Base-by-base conservation (phyloP, 202 grass and related monocot genomes). In the Panicum hallii region DNA sequence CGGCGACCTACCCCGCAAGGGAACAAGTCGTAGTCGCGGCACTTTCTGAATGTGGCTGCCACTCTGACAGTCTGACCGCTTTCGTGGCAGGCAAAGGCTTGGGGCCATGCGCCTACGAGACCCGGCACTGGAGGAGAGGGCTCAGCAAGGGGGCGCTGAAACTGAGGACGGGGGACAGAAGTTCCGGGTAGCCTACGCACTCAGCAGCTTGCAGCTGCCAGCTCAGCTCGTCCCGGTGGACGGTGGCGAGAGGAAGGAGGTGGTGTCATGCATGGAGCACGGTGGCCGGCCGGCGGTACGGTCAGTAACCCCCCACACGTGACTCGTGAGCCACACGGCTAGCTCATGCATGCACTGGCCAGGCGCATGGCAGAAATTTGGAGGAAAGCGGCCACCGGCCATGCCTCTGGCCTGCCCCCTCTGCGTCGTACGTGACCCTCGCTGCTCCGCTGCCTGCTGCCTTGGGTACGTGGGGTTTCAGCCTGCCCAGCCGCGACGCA, bases 341-440 rank as follows among this genome's bases (percentile, higher is more conserved):
- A 4, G 65, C 36, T 36, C 36, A 48, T 7, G 50, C 23, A 32
- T 36, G 56, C 16, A 36, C 77, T 42, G 63, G 47, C 46, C 11
- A 2, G 20, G 11, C 50, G 63, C 46, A 26, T 67, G 28, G 47
- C 64, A 22, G 22, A 67, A 11, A 43, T 42, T 69, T 30, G 63
- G 78, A 80, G 41, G 32, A 8, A 67, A 67, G 63, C 78, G 65
- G 65, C 64, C 32, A 80, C 30, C 9, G 30, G 22, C 68, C 70
- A 73, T 28, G 14, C 47, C 70, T 34, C 4, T 38, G 36, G 36
- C 36, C 43, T 52, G 48, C 13, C 7, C 69, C 6, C n/a, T 30
- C 68, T 50, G 56, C 4, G 23, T 32, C 11, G 63, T 68, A 80
- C 77, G 53, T 2, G 61, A 79, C 45, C 52, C 45, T 3, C 26